phyloP scores from a whole-genome alignment of 345 rosid species.

The Aegle marmelos region DNA sequence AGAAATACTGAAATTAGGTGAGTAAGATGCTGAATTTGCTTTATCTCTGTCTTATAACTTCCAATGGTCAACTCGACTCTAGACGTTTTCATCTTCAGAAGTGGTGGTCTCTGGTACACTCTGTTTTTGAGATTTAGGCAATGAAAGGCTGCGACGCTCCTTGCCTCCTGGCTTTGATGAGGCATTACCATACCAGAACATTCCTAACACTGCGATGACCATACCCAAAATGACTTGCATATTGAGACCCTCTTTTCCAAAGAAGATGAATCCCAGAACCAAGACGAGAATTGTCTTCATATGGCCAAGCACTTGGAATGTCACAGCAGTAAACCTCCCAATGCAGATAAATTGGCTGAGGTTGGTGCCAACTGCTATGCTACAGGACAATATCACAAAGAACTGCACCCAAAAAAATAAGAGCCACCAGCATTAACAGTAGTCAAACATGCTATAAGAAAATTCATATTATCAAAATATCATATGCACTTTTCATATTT shows the following conservation, averaged over 20 bases:
- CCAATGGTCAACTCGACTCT: constrained; percentile 18
- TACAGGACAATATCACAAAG: constrained; percentile 80
- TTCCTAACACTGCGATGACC: constrained; percentile 81
- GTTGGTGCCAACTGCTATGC: constrained; percentile 92
- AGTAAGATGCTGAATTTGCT: constrained; percentile 7
- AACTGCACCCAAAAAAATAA: constrained; percentile 43
- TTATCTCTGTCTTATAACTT: not conserved
- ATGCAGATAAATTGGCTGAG: constrained; percentile 99
- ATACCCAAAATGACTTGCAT: constrained; percentile 83
- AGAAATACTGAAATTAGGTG: constrained; percentile 18
- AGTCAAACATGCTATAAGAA: not conserved
- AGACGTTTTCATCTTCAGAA: constrained; percentile 66
- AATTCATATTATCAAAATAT: not conserved
- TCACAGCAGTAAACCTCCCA: constrained; percentile 92
- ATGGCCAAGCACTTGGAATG: constrained; percentile 98
- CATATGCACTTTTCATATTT: not conserved
- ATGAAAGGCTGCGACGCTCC: constrained; percentile 61
- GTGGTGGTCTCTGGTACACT: constrained; percentile 47
- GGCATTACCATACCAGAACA: constrained; percentile 98
- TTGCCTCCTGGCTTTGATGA: constrained; percentile 96
- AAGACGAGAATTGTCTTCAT: constrained; percentile 97
- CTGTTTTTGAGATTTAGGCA: constrained; percentile 55
- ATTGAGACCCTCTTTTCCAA: constrained; percentile 92
- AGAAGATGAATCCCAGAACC: constrained; percentile 80
- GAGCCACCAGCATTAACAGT: not conserved